Conservation (phyloP, 1,284 basidiomycete species). For the Moniliophthora roreri region DNA sequence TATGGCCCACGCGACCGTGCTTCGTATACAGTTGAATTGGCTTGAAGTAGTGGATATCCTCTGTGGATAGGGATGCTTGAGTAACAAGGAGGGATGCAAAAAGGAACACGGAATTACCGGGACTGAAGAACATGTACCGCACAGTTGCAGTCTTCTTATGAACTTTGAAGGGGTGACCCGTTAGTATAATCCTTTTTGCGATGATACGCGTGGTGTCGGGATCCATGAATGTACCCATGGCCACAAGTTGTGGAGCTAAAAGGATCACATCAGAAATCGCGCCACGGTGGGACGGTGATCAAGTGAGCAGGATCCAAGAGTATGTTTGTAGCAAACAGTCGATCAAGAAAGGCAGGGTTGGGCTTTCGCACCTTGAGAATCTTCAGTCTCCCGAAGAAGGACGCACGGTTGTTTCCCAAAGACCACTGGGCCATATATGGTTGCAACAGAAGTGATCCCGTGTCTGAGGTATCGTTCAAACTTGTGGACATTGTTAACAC, state of each 20-base stretch:
- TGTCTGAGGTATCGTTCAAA: slow-evolving; percentile 92
- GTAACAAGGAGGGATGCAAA: background rate
- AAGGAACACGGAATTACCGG: slow-evolving; percentile 45
- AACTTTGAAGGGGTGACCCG: slow-evolving; percentile 96
- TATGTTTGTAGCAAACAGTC: no score
- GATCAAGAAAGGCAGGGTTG: background rate
- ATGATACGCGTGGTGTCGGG: slow-evolving; percentile 92
- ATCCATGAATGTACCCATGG: slow-evolving; percentile 85
- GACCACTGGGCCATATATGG: slow-evolving; percentile 85
- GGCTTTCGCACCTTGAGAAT: slow-evolving; percentile 55
- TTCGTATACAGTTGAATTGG: slow-evolving; percentile 95
- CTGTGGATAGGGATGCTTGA: slow-evolving; percentile 32
- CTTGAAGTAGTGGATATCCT: slow-evolving; percentile 93
- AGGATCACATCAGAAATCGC: background rate
- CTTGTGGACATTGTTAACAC: slow-evolving; percentile 96
- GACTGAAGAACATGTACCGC: slow-evolving; percentile 98
- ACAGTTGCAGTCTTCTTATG: slow-evolving; percentile 98
- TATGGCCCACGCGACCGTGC: slow-evolving; percentile 89
- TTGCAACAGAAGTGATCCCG: slow-evolving; percentile 79
- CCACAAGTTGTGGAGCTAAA: slow-evolving; percentile 82
- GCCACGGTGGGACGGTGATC: background rate
- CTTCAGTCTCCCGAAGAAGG: slow-evolving; percentile 66
- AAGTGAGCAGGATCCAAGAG: background rate
- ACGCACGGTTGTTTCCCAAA: slow-evolving; percentile 87
- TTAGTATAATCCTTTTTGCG: slow-evolving; percentile 90